phyloP scores from a whole-genome alignment of 805 yeast species.

The Naumovozyma baii region DNA sequence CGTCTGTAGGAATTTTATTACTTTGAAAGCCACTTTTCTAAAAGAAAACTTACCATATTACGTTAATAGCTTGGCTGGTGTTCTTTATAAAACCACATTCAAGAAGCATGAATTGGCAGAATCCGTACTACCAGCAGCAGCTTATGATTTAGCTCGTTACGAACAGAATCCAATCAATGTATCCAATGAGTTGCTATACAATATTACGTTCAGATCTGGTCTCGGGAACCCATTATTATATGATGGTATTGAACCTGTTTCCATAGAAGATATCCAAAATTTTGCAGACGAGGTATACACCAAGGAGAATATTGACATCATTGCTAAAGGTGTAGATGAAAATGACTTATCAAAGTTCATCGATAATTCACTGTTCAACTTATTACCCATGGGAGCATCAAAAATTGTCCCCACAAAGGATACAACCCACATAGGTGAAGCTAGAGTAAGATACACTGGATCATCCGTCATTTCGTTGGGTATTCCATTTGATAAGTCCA shows the following conservation, averaged over 20 bases:
- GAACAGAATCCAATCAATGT: slow-evolving; percentile 41
- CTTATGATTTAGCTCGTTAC: slow-evolving; percentile 50
- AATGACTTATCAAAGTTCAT: slow-evolving; percentile 62
- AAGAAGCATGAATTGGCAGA: slow-evolving; percentile 79
- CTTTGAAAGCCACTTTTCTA: slow-evolving; percentile 72
- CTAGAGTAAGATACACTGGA: slow-evolving; percentile 57
- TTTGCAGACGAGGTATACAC: slow-evolving; percentile 63
- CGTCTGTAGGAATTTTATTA: slow-evolving; percentile 77
- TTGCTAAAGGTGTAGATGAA: slow-evolving; percentile 64
- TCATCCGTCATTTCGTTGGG: slow-evolving; percentile 71
- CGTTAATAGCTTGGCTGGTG: slow-evolving; percentile 75
- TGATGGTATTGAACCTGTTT: slow-evolving; percentile 50
- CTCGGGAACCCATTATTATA: slow-evolving; percentile 75
- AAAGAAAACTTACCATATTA: slow-evolving; percentile 85
- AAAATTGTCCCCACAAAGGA: slow-evolving; percentile 33
- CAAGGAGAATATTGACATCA: slow-evolving; percentile 58
- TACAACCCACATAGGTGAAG: slow-evolving; percentile 51
- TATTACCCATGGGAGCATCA: slow-evolving; percentile 52
- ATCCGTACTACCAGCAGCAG: slow-evolving; percentile 70
- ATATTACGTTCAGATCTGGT: slow-evolving; percentile 75
- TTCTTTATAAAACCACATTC: slow-evolving; percentile 58
- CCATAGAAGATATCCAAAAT: slow-evolving; percentile 53
- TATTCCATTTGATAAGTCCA: slow-evolving; percentile 56
- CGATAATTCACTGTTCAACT: slow-evolving; percentile 49
- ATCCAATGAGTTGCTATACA: slow-evolving; percentile 73